A percentile compares a stretch with the other conserved stretches of the same genome.
phyloP scores from a whole-genome alignment of 2,329 filamentous ascomycete genomes.

The Sporothrix phasma region DNA sequence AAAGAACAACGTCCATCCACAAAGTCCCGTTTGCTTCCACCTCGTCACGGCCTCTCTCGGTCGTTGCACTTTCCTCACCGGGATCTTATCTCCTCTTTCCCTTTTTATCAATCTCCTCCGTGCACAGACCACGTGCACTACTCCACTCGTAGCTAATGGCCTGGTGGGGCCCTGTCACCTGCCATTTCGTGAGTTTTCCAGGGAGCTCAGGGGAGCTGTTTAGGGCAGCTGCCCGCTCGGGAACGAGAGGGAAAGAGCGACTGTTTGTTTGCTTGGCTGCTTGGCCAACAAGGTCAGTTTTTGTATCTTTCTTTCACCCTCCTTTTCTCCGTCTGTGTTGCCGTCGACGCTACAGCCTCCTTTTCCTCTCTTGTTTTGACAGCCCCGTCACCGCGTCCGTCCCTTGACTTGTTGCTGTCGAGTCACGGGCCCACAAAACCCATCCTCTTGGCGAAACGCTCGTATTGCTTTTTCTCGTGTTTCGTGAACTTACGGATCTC shows the following conservation, averaged over 20 bases:
- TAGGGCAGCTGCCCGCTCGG: slow-evolving; percentile 6
- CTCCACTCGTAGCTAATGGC: too few relatives aligned
- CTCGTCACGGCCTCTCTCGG: not conserved
- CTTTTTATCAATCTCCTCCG: slow-evolving; percentile 6
- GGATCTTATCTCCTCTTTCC: slow-evolving; percentile 2
- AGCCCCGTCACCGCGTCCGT: not conserved
- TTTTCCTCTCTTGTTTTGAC: not conserved
- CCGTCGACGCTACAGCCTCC: too few relatives aligned
- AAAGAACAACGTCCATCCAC: not conserved
- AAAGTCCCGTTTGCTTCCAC: not conserved
- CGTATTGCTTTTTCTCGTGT: not conserved
- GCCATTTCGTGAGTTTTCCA: too few relatives aligned
- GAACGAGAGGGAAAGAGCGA: not conserved
- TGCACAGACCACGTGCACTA: not conserved
- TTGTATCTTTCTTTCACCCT: not conserved
- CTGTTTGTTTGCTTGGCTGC: slow-evolving; percentile 2
- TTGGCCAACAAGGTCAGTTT: slow-evolving; percentile 6
- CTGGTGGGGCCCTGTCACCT: not conserved
- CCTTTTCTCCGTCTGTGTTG: not conserved
- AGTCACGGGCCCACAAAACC: not conserved
- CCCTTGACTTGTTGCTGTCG: not conserved
- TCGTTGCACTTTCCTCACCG: not conserved
- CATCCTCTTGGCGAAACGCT: slow-evolving; percentile 2
- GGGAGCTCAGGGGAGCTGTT: not conserved
- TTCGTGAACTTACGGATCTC: not conserved